Percentiles rank a stretch among this genome's conserved stretches.
Evolutionary conservation across 768 basidiomycete species (phyloP).

Genomic region (Lanmaoa rubissima): DNA sequence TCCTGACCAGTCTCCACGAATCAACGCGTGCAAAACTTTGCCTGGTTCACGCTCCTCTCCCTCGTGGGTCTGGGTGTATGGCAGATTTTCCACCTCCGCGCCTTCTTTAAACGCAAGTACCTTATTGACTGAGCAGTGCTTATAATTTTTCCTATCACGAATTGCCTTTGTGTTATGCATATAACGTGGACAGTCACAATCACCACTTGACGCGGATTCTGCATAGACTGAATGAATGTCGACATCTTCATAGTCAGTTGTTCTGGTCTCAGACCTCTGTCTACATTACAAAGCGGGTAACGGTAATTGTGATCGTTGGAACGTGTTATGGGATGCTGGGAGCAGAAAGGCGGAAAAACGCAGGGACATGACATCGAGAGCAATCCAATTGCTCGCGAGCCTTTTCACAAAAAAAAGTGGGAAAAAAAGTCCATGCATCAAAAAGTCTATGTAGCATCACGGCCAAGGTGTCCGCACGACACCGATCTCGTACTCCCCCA

Average conservation of each 20-base stretch:
- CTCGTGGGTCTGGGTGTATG: constrained; percentile 82
- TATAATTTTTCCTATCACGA: constrained; percentile 7
- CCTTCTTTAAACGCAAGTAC: constrained; percentile 96
- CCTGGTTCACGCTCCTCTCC: constrained; percentile 80
- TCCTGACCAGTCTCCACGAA: constrained; percentile 78
- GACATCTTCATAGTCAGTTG: background rate
- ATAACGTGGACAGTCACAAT: background rate
- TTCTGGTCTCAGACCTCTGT: constrained; percentile 5
- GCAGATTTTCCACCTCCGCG: constrained; percentile 93
- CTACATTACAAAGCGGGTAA: constrained; percentile 6
- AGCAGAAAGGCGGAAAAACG: background rate
- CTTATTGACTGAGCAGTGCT: constrained; percentile 66
- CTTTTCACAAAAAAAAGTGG: background rate
- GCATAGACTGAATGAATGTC: background rate
- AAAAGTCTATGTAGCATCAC: background rate
- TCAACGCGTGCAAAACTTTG: constrained; percentile 87
- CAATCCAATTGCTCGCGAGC: background rate
- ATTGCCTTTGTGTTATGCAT: constrained; percentile 1
- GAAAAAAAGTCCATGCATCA: background rate
- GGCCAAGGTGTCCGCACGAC: constrained; percentile 38
- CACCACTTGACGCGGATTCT: background rate
- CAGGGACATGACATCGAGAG: background rate
- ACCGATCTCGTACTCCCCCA: constrained; percentile 46
- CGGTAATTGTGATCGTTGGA: background rate
- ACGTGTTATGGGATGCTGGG: background rate